Percentiles rank a stretch among this genome's conserved stretches.
These are phyloP conservation scores for Pichia thaimueangensis DNA, from an alignment of 805 yeast genomes.

Conservation along the genomic window DNA sequence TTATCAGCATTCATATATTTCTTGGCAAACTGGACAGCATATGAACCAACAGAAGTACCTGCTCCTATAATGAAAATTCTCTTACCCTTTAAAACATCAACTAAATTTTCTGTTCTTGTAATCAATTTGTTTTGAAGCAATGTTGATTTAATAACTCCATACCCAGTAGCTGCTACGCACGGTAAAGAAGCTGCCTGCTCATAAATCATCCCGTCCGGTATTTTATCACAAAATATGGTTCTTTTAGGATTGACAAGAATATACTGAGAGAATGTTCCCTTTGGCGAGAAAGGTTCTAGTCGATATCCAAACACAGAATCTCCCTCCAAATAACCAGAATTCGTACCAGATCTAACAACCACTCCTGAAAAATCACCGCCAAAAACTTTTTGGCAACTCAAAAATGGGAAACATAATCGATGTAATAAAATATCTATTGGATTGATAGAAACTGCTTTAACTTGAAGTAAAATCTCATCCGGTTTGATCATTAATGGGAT, in stretches of 20 bases:
- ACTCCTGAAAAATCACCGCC: conserved; percentile 24
- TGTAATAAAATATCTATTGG: conserved; percentile 20
- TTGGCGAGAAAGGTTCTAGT: background rate
- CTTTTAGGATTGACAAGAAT: conserved; percentile 31
- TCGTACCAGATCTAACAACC: conserved; percentile 19
- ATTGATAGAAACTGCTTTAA: conserved; percentile 18
- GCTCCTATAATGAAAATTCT: conserved; percentile 66
- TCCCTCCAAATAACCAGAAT: conserved; percentile 14
- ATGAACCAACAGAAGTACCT: conserved; percentile 61
- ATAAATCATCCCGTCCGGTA: conserved; percentile 41
- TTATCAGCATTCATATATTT: conserved; percentile 38
- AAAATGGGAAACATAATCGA: conserved; percentile 3
- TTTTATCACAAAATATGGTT: conserved; percentile 24
- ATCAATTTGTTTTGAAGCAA: background rate
- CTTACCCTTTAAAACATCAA: conserved; percentile 25
- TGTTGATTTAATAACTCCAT: conserved; percentile 14
- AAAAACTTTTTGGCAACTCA: conserved; percentile 14
- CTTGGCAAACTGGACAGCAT: conserved; percentile 51
- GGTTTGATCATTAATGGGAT: conserved; percentile 9
- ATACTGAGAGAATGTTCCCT: conserved; percentile 45
- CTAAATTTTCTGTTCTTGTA: background rate
- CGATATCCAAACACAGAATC: conserved; percentile 19
- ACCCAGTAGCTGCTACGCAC: conserved; percentile 59
- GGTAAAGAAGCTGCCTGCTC: conserved; percentile 65
- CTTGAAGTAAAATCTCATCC: conserved; percentile 16